Base-by-base conservation (phyloP, 2,329 filamentous ascomycete genomes). In the Cercospora sesami region DNA sequence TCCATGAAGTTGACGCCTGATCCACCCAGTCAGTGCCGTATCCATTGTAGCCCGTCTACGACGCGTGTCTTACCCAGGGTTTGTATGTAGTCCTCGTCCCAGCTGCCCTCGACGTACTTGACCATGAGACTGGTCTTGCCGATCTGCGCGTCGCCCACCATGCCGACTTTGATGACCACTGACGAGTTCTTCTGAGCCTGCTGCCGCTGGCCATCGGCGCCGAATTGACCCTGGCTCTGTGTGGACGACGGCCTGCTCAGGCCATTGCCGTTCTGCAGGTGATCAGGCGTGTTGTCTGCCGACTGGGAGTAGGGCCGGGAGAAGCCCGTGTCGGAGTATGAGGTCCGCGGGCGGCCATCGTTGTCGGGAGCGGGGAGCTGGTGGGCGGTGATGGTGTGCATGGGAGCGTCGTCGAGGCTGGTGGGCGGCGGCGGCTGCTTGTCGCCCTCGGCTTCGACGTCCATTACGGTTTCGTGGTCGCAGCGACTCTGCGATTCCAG, bases 71-170 rank as follows among this genome's bases (percentile, higher is more conserved):
- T 81, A 90, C 88, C 95, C 55, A 99, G 84, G 23, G 95, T 99
- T 82, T 99, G 95, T 77, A 99, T 99, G 81, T 99, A 99, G 80
- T 99, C 95, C 82, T 99, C 95, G 80, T 99, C 95, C 93, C 95
- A 99, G 81, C 94, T 97, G 68, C 95, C 95, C 82, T 99, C 95
- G 65, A 99, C 95, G 78, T 99, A 99, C 81, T 99, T 99, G 78
- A 99, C 95, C 95, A 99, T 99, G 78, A 99, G 83, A 72, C 94
- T 97, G 18, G 95, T 99, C 87, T 99, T 99, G 78, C 95, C 95
- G 75, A 99, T 99, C 81, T 99, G 95, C 67, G 95, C 95, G 82
- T 99, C 95, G 58, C 95, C 95, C 57, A 99, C 95, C 95, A 99
- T 99, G 77, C 95, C 95, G 62, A 99, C 95, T 82, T 99, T 99